phyloP scores from a whole-genome alignment of 1,284 basidiomycete species.

The Marasmius tenuissimus region DNA sequence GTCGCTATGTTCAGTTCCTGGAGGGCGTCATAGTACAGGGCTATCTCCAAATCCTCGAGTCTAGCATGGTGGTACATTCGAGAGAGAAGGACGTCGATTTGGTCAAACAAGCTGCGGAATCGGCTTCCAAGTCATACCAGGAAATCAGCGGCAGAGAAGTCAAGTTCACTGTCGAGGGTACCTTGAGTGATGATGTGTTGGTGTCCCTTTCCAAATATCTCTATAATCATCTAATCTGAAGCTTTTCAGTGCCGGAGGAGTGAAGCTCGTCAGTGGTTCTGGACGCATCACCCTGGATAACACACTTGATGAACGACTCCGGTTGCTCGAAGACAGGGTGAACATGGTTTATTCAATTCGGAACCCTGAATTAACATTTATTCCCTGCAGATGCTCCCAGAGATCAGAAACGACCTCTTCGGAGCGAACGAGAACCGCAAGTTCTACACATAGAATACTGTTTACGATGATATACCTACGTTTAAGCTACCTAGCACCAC shows the following conservation, averaged over 20 bases:
- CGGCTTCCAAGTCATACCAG: slow-evolving; percentile 65
- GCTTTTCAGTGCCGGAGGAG: slow-evolving; percentile 71
- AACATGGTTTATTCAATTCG: slow-evolving; percentile 24
- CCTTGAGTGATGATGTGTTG: slow-evolving; percentile 73
- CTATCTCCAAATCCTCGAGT: slow-evolving; percentile 70
- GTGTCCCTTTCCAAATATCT: slow-evolving; percentile 22
- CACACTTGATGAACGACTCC: slow-evolving; percentile 86
- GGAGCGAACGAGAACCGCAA: slow-evolving; percentile 86
- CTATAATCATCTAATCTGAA: neutral
- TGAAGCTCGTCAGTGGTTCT: slow-evolving; percentile 72
- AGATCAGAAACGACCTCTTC: slow-evolving; percentile 84
- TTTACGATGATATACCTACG: no score
- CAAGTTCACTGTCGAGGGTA: slow-evolving; percentile 62
- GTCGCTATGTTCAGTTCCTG: slow-evolving; percentile 33
- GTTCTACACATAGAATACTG: slow-evolving; percentile 60
- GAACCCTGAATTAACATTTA: neutral
- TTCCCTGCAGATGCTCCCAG: slow-evolving; percentile 79
- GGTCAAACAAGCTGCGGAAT: slow-evolving; percentile 59
- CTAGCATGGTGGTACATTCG: slow-evolving; percentile 60
- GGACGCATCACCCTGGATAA: slow-evolving; percentile 88
- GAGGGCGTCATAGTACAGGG: slow-evolving; percentile 57
- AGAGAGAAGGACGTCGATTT: slow-evolving; percentile 62
- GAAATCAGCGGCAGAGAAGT: slow-evolving; percentile 77
- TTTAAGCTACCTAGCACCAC: no score
- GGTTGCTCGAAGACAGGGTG: slow-evolving; percentile 86